Evolutionary conservation across 148 eudicot genomes (phyloP), one percentile per base, ranked within the genome.

Genomic region (Polygonum maritimum): DNA sequence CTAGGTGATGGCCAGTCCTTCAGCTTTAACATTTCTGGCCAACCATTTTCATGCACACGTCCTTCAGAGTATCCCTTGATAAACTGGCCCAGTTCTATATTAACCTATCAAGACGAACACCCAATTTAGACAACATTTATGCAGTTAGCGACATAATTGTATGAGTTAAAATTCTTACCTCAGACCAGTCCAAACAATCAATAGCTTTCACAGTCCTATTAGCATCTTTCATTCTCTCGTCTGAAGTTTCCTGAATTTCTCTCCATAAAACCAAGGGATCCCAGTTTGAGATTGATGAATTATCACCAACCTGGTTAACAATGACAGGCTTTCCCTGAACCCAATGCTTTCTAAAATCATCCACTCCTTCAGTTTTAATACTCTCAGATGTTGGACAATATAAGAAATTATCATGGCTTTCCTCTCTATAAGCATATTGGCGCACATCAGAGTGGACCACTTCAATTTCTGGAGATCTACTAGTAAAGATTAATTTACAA

Each of bases 1-100:
- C 89, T 89, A 21, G 97, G 97, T 54, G 98, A 89, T 78, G 98
- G 98, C 98, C 98, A 94, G 80, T 92, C 95, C 83, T 92, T 94
- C 85, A 94, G 81, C 86, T 84, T 90, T 79, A 94, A 88, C 86
- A 92, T 82, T 77, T 92, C 85, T 35, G 86, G 91, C 83, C 76
- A 63, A 35, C 91, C 97, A 87, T 86, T 80, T 81, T 87, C 90
- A 79, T 45, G 84, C 21, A 85, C 57, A 71, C 91, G 89, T 82
- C 98, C 98, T 73, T 92, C 94, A 48, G 87, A 87, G 83, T 92
- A 94, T 77, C 98, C 98, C 82, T 80, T 88, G 77, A 94, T 84
- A 84, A 90, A 94, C 80, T 89, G 86, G 77, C 87, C 91, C 76
- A 92, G 94, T 80, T 88, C 91, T 83, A 94, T 87, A 79, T 82